phyloP scores from a whole-genome alignment of 495 filamentous ascomycete genomes.

The Recurvomyces mirabilis region DNA sequence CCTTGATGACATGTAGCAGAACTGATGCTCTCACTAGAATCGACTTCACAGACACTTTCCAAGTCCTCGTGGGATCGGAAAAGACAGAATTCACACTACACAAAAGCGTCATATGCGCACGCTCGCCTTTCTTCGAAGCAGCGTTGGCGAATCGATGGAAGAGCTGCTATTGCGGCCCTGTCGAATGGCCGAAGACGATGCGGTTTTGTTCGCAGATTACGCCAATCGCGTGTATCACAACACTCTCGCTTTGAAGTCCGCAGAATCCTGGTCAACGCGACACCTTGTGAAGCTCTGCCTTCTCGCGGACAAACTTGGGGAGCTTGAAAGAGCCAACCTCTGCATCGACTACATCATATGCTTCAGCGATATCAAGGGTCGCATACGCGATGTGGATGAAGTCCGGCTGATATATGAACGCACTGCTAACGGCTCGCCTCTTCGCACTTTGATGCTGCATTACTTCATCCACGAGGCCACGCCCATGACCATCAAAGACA shows the following conservation, averaged over 20 bases:
- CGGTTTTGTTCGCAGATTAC: neutral
- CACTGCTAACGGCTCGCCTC: no score
- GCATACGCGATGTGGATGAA: no score
- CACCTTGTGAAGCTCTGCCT: neutral
- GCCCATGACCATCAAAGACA: no score
- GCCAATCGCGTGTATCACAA: neutral
- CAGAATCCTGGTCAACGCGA: neutral
- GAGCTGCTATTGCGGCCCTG: neutral
- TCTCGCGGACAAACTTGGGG: constrained; percentile 2
- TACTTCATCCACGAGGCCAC: no score
- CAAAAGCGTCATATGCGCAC: neutral
- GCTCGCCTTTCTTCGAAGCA: neutral
- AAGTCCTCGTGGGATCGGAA: neutral
- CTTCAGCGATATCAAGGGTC: no score
- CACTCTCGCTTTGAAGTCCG: neutral
- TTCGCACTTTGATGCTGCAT: no score
- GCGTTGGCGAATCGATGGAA: neutral
- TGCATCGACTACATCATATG: neutral
- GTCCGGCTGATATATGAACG: no score
- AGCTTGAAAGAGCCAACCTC: neutral
- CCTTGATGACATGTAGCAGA: no score
- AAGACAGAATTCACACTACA: neutral
- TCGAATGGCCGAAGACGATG: neutral
- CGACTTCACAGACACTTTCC: neutral
- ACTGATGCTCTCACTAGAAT: no score